Conservation (phyloP, 257 asterid genomes). For the Solanum corneliomulleri region DNA sequence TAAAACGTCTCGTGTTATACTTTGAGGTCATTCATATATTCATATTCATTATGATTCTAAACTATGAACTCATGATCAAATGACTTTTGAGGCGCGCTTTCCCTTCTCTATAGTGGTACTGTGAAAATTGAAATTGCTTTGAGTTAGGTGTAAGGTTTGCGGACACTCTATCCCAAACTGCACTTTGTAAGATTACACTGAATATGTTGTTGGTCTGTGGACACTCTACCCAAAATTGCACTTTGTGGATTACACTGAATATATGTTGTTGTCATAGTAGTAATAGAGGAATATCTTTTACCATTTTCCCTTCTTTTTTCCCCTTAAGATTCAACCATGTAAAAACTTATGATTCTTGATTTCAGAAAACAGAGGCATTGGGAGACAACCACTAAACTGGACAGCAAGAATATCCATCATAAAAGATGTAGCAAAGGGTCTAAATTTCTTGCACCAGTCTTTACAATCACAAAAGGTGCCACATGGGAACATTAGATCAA, state of each 20-base stretch:
- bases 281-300: background rate
- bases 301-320: background rate
- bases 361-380: constrained; percentile 41
- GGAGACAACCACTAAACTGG: constrained; percentile 43
- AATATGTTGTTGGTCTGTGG: background rate
- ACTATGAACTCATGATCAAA: background rate
- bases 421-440: constrained; percentile 39
- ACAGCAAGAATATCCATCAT: constrained; percentile 39
- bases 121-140: background rate
- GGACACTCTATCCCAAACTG: background rate
- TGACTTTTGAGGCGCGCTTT: background rate
- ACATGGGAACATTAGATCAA: constrained; percentile 66
- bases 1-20: background rate
- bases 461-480: constrained; percentile 27
- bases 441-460: constrained; percentile 35
- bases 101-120: background rate
- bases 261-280: background rate
- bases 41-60: background rate
- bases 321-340: background rate
- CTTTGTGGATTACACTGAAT: background rate
- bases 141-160: background rate
- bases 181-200: background rate
- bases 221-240: background rate
- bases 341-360: background rate
- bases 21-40: background rate